phyloP scores from a whole-genome alignment of 1,284 basidiomycete species.

The Ustanciosporium gigantosporum region DNA sequence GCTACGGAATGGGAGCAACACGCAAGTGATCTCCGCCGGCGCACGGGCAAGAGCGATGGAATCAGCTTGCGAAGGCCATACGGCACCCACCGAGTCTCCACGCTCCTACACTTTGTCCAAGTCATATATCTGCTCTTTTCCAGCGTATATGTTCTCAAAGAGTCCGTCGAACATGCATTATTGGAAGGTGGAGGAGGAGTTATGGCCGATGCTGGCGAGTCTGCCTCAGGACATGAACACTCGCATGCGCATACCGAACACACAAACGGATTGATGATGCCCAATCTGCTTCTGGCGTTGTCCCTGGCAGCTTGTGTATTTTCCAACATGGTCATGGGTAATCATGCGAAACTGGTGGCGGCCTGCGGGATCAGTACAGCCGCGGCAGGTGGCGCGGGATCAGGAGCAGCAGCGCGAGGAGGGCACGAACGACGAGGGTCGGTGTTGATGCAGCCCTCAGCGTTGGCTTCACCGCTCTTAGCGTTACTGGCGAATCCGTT shows the following conservation, averaged over 20 bases:
- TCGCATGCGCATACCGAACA: constrained; percentile 44
- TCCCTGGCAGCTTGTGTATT: constrained; percentile 40
- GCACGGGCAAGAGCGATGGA: constrained; percentile 19
- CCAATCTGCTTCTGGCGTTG: constrained; percentile 32
- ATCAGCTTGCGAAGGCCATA: constrained; percentile 24
- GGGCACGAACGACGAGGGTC: constrained; percentile 39
- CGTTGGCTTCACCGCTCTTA: constrained; percentile 36
- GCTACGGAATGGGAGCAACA: constrained; percentile 32
- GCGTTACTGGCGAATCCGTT: constrained; percentile 57
- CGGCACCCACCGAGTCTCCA: constrained; percentile 75
- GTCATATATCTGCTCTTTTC: constrained; percentile 86
- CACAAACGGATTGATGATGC: constrained; percentile 38
- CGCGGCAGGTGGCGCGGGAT: constrained; percentile 26
- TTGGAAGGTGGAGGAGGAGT: constrained; percentile 33
- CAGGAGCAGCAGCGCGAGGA: constrained; percentile 15
- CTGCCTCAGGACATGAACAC: constrained; percentile 30
- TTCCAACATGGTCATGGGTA: constrained; percentile 50
- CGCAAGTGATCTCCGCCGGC: constrained; percentile 14
- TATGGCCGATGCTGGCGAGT: constrained; percentile 5
- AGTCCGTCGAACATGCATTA: constrained; percentile 68
- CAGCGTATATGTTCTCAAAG: constrained; percentile 89
- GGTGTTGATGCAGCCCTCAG: constrained; percentile 43
- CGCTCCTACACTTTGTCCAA: constrained; percentile 82
- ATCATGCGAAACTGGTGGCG: constrained; percentile 52
- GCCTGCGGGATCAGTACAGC: constrained; percentile 57